Conservation (phyloP, 352 stramenopile genomes). For the Halophytophthora polymorphica region DNA sequence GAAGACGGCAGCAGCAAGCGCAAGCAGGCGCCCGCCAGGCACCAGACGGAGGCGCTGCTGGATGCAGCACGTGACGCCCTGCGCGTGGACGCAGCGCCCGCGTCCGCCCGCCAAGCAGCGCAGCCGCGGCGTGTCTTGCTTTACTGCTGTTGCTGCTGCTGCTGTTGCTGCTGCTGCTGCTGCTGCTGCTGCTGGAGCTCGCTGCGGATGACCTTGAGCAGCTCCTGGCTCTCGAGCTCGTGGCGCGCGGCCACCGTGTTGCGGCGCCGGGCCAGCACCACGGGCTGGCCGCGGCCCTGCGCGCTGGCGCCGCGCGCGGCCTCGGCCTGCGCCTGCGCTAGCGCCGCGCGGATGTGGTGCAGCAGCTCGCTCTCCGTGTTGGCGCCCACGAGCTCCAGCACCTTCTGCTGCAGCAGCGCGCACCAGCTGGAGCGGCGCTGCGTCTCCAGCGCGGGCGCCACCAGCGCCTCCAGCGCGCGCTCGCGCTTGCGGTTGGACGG, state of each 20-base stretch:
- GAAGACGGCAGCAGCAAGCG: no score
- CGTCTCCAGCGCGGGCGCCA: slow-evolving; percentile 39
- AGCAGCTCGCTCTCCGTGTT: slow-evolving; percentile 37
- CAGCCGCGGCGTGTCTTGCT: no score
- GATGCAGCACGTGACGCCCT: no score
- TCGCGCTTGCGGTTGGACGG: slow-evolving; percentile 65
- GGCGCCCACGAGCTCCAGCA: slow-evolving; percentile 39
- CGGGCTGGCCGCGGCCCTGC: neutral
- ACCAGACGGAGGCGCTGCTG: no score
- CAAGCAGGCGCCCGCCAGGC: no score
- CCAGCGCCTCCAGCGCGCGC: slow-evolving; percentile 32
- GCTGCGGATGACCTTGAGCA: slow-evolving; percentile 30
- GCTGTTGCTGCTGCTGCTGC: slow-evolving; percentile 6
- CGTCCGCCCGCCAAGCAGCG: no score
- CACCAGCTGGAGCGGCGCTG: slow-evolving; percentile 55
- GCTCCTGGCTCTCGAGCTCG: slow-evolving; percentile 57
- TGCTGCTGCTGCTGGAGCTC: slow-evolving; percentile 6
- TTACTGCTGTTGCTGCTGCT: slow-evolving; percentile 10
- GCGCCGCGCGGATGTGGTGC: slow-evolving; percentile 34
- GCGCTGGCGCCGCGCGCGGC: slow-evolving; percentile 12
- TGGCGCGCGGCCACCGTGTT: slow-evolving; percentile 54
- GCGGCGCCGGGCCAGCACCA: slow-evolving; percentile 16
- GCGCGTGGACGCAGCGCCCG: no score
- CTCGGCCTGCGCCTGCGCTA: slow-evolving; percentile 14
- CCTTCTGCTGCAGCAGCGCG: slow-evolving; percentile 46